phyloP scores from a whole-genome alignment of 139 green algal genomes.

The Coelastrella sp. region DNA sequence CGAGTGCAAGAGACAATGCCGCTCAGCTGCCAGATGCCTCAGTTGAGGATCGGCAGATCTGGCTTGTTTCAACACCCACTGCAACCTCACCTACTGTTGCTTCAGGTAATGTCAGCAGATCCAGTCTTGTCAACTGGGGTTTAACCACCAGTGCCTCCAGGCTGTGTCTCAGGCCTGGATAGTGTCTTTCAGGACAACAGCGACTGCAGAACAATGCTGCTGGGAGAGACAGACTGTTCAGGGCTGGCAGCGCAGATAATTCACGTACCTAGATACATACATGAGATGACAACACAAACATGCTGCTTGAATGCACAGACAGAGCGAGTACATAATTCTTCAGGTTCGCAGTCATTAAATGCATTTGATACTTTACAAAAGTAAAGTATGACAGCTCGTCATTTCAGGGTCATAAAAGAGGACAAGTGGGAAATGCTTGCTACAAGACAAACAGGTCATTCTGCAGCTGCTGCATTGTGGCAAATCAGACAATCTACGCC shows the following conservation, averaged over 20 bases:
- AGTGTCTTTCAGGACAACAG: slow-evolving; percentile 33
- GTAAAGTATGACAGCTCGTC: too few relatives aligned
- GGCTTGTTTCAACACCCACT: neutral
- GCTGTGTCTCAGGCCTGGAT: slow-evolving; percentile 13
- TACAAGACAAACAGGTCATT: too few relatives aligned
- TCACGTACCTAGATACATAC: neutral
- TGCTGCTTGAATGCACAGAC: too few relatives aligned
- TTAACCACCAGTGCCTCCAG: neutral
- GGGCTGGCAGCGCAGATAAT: neutral
- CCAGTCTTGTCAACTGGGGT: neutral
- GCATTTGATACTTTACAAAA: too few relatives aligned
- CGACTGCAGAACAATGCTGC: slow-evolving; percentile 22
- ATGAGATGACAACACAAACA: neutral
- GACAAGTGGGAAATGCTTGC: too few relatives aligned
- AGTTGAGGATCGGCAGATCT: neutral
- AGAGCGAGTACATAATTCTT: neutral
- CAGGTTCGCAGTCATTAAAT: neutral
- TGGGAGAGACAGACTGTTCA: neutral
- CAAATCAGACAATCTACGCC: too few relatives aligned
- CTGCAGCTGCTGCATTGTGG: too few relatives aligned
- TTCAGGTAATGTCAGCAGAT: slow-evolving; percentile 21
- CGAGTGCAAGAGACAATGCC: neutral
- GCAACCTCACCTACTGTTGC: slow-evolving; percentile 10
- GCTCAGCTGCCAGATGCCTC: neutral
- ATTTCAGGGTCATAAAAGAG: too few relatives aligned